A percentile compares a stretch with the other conserved stretches of the same genome.
These are phyloP conservation scores for Penstemon newberryi DNA, from an alignment of 257 asterid genomes.

Conservation along the genomic window DNA sequence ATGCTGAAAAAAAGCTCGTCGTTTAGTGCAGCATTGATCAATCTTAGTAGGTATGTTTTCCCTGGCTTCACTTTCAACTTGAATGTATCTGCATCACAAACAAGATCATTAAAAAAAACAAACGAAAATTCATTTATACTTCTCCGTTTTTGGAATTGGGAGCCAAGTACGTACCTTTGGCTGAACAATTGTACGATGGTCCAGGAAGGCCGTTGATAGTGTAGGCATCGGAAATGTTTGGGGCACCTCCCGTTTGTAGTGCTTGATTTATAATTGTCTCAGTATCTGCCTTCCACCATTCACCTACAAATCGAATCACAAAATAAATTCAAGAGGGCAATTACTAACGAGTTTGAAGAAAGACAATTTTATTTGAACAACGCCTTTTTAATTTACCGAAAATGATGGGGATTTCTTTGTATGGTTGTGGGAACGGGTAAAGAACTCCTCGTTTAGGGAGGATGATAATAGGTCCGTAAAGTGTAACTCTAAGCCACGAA, in stretches of 20 bases:
- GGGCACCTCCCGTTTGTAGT: constrained; percentile 55
- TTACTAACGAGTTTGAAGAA: too few relatives aligned
- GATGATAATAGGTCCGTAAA: constrained; percentile 60
- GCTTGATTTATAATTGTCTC: constrained; percentile 57
- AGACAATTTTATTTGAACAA: not conserved
- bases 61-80: constrained; percentile 58
- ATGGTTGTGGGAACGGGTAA: constrained; percentile 58
- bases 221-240: constrained; percentile 62
- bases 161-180: constrained; percentile 36
- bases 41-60: constrained; percentile 56
- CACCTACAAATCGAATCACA: constrained; percentile 40
- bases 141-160: too few relatives aligned
- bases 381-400: constrained; percentile 37
- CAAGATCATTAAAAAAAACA: not conserved
- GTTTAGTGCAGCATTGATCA: constrained; percentile 66
- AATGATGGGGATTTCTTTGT: constrained; percentile 51
- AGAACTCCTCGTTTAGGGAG: constrained; percentile 51
- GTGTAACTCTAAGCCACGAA: constrained; percentile 65
- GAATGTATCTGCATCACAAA: constrained; percentile 45
- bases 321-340: not conserved
- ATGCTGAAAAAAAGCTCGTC: constrained; percentile 66
- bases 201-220: constrained; percentile 74
- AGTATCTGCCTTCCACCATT: constrained; percentile 72
- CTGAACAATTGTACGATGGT: constrained; percentile 55
- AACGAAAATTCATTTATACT: not conserved